Base-by-base conservation (phyloP, 768 basidiomycete genomes). In the Suillus ampliporus region DNA sequence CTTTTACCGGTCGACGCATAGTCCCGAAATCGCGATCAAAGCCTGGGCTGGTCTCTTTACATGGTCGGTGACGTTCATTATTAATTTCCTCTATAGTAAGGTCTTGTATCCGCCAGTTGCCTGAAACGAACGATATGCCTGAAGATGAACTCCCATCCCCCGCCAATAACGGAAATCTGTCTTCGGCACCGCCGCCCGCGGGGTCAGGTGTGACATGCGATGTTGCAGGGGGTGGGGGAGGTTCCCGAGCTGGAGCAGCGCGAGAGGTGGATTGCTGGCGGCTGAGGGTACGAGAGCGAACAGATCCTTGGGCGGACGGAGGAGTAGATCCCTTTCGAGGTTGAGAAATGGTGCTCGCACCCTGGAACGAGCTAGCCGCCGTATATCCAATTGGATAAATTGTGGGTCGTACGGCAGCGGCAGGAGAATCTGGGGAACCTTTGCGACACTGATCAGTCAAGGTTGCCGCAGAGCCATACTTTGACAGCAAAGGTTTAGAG, bases 351-450 rank as follows among this genome's bases (percentile, higher is more conserved):
- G 72, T 72, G 13, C 80, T 68, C 41, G 74, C 73, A 54, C 46
- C 62, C 44, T 72, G 75, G 5, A 65, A 67, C 21, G 70, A 57
- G 4, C 72, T 77, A 48, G 71, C 73, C 47, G 84, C 83, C 13
- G 84, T 84, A 74, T 85, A 76, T 21, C 84, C 82, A 65, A 83
- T 74, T n/a, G 82, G 74, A 31, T 83, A 80, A 73, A 79, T 75
- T 15, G 71, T 76, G 21, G 82, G 80, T n/a, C 82, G 78, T 46
- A 74, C 65, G 26, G 69, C 67, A 21, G 70, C 65, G 38, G 65
- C 61, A 11, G 73, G 63, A 7, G 43, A n/a, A 28, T 77, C 75
- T 10, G 77, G 72, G 13, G 57, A 21, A 64, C 73, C 79, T 34
- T 72, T 64, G 13, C 75, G 72, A 60, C 75, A 77, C 61, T 68